phyloP scores from a whole-genome alignment of 768 basidiomycete species.

The Boletus vermiculosoides region DNA sequence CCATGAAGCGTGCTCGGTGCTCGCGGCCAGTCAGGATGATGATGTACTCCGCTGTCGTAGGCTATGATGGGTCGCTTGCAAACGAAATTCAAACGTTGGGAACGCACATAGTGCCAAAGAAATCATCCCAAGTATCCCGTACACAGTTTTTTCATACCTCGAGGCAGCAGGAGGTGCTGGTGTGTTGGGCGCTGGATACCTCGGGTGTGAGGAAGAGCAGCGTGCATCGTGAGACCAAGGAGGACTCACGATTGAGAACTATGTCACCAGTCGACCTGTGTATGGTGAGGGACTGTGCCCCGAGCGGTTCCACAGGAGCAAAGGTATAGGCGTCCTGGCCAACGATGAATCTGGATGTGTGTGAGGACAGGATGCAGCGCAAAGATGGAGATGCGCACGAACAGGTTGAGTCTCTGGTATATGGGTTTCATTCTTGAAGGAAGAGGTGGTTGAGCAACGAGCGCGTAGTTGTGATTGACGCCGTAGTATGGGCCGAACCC shows the following conservation, averaged over 20 bases:
- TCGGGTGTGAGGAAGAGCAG: neutral
- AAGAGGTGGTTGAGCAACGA: slow-evolving; percentile 13
- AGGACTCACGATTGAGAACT: slow-evolving; percentile 60
- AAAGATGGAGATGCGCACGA: slow-evolving; percentile 27
- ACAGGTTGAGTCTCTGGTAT: slow-evolving; percentile 76
- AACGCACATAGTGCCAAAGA: slow-evolving; percentile 71
- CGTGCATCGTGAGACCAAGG: neutral
- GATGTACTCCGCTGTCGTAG: slow-evolving; percentile 80
- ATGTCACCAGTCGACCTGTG: slow-evolving; percentile 75
- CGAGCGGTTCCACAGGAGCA: slow-evolving; percentile 59
- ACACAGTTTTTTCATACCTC: slow-evolving; percentile 62
- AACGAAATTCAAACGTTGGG: neutral
- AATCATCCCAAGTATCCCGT: slow-evolving; percentile 75
- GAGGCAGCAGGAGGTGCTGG: slow-evolving; percentile 53
- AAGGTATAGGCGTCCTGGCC: slow-evolving; percentile 77
- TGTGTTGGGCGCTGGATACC: slow-evolving; percentile 48
- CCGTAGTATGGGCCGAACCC: neutral
- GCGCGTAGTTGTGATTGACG: slow-evolving; percentile 10
- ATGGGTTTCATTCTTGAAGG: slow-evolving; percentile 65
- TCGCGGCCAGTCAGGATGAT: slow-evolving; percentile 84
- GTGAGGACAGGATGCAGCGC: neutral
- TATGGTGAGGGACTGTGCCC: slow-evolving; percentile 67
- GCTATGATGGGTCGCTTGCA: neutral
- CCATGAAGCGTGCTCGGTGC: slow-evolving; percentile 73
- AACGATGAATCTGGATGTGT: slow-evolving; percentile 54